A percentile compares a stretch with the other conserved stretches of the same genome.
Evolutionary conservation across 2,329 filamentous ascomycete species (phyloP).

Genomic region (Colletotrichum shisoi): DNA sequence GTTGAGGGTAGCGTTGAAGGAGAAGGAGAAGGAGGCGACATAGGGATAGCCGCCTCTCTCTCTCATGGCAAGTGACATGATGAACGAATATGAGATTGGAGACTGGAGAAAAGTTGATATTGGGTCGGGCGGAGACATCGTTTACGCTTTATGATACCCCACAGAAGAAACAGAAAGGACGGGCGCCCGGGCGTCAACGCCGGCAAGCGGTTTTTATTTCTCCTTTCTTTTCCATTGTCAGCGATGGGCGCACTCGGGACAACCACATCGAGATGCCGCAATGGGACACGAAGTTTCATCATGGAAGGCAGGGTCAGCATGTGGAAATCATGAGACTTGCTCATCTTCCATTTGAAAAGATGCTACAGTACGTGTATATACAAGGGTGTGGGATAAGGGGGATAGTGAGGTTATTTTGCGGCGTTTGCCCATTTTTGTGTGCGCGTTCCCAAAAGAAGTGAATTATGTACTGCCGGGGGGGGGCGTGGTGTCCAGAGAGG

Average conservation of each 20-base stretch:
- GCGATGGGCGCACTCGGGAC: too few relatives aligned
- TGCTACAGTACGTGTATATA: constrained; percentile 7
- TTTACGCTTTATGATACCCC: constrained; percentile 44
- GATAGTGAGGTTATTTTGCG: neutral
- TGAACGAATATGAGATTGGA: constrained; percentile 4
- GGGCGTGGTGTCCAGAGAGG: neutral
- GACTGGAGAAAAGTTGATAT: neutral
- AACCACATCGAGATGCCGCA: too few relatives aligned
- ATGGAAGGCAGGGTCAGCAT: neutral
- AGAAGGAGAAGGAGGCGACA: constrained; percentile 51
- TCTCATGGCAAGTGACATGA: neutral
- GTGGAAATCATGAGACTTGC: constrained; percentile 35
- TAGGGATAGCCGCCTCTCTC: constrained; percentile 33
- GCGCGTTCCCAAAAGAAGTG: constrained; percentile 20
- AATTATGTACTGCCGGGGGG: constrained; percentile 33
- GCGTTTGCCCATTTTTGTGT: neutral
- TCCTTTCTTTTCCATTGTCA: too few relatives aligned
- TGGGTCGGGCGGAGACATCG: constrained; percentile 16
- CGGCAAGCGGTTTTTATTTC: neutral
- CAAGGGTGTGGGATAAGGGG: neutral
- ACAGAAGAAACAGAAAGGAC: constrained; percentile 29
- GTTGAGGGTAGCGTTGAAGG: constrained; percentile 58
- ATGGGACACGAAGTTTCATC: neutral
- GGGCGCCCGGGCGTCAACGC: neutral
- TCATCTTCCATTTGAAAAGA: constrained; percentile 18